Conservation (phyloP, 805 yeast genomes). For the Yueomyces sp. region DNA sequence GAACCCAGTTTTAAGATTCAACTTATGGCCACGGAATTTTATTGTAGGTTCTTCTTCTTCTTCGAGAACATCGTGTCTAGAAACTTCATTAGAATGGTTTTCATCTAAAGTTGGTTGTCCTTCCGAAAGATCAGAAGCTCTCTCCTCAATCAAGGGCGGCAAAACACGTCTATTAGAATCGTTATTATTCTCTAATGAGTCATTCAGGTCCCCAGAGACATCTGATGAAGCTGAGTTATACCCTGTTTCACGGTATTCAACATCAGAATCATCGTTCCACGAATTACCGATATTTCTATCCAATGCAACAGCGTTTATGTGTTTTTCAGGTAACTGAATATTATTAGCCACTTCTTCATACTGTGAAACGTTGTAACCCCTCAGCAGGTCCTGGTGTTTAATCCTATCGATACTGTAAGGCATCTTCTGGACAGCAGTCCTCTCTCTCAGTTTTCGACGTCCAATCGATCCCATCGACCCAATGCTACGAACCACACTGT, state of each 20-base stretch:
- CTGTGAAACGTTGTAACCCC: slow-evolving; percentile 17
- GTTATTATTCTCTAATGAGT: background rate
- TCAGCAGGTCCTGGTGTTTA: slow-evolving; percentile 17
- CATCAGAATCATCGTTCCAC: background rate
- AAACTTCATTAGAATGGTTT: too few relatives aligned
- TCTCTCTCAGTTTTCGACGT: slow-evolving; percentile 9
- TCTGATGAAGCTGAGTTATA: background rate
- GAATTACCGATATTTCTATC: background rate
- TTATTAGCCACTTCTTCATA: slow-evolving; percentile 15
- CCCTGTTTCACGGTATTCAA: too few relatives aligned
- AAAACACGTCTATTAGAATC: background rate
- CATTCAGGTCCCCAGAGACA: background rate
- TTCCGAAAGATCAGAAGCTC: too few relatives aligned
- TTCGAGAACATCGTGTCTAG: background rate
- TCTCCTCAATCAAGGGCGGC: background rate
- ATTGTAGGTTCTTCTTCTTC: slow-evolving; percentile 3
- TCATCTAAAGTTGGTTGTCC: too few relatives aligned
- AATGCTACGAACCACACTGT: too few relatives aligned
- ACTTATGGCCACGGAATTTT: slow-evolving; percentile 16
- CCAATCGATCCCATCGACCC: too few relatives aligned
- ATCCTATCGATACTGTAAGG: slow-evolving; percentile 24
- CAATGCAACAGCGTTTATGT: background rate
- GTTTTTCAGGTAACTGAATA: slow-evolving; percentile 7
- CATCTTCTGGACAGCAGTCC: slow-evolving; percentile 24
- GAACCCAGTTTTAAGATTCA: slow-evolving; percentile 19